Evolutionary conservation across 805 yeast species (phyloP).

Genomic region (Pichia ethanolica): DNA sequence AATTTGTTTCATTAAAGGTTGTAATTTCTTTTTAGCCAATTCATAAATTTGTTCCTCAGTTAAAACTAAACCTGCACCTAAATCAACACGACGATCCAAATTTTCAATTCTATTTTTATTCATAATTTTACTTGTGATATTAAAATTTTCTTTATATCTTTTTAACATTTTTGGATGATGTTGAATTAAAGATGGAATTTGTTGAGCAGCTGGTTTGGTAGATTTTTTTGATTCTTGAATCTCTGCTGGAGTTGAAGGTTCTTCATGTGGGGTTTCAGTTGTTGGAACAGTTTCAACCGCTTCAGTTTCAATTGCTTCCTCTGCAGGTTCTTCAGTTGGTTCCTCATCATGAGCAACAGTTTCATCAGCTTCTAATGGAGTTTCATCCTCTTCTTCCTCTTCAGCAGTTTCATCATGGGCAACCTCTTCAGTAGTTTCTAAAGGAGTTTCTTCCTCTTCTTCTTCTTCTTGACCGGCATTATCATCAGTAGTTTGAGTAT

Average conservation of each 20-base stretch:
- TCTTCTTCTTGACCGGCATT: background rate
- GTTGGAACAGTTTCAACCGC: constrained; percentile 9
- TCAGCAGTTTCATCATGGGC: background rate
- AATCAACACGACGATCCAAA: constrained; percentile 40
- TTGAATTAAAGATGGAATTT: constrained; percentile 31
- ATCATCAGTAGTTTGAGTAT: background rate
- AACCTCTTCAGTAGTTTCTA: background rate
- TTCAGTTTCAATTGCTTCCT: constrained; percentile 12
- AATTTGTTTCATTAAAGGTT: constrained; percentile 45
- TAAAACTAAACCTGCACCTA: constrained; percentile 48
- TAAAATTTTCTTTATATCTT: constrained; percentile 42
- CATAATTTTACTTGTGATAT: constrained; percentile 40
- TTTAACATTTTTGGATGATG: constrained; percentile 37
- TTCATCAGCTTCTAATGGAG: background rate
- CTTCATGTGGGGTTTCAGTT: constrained; percentile 9
- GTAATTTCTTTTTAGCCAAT: constrained; percentile 47
- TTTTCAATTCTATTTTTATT: constrained; percentile 37
- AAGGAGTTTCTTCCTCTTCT: constrained; percentile 1
- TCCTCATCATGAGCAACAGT: constrained; percentile 2
- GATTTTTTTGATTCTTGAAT: constrained; percentile 4
- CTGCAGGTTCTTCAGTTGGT: constrained; percentile 1
- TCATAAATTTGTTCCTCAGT: constrained; percentile 49
- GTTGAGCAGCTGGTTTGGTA: constrained; percentile 12
- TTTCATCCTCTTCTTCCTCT: background rate
- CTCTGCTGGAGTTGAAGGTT: background rate